Conservation (phyloP, 139 green algal species). For the Volvox reticuliferus region DNA sequence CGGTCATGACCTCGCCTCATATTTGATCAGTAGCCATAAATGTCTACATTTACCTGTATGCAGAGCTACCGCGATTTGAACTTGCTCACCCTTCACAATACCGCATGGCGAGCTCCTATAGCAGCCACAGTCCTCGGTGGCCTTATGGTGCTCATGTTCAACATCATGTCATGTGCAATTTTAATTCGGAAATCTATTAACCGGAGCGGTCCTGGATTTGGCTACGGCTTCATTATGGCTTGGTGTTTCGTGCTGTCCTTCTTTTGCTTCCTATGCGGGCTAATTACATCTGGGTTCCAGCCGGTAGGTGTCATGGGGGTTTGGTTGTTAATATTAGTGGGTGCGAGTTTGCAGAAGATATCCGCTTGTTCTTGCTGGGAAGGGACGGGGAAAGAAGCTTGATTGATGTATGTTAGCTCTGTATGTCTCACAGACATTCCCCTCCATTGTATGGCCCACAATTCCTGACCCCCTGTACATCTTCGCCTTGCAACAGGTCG, state of each 20-base stretch:
- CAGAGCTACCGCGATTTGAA: neutral
- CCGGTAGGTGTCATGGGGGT: neutral
- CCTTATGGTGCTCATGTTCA: constrained; percentile 50
- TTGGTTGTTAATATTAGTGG: constrained; percentile 37
- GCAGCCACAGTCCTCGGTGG: constrained; percentile 55
- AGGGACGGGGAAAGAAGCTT: no score
- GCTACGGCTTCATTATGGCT: constrained; percentile 69
- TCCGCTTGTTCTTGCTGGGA: neutral
- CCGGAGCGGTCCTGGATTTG: constrained; percentile 64
- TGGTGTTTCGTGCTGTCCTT: constrained; percentile 64
- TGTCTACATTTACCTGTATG: neutral
- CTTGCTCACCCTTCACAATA: constrained; percentile 1
- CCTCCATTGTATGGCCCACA: no score
- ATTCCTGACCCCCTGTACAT: no score
- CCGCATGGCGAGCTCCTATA: constrained; percentile 50
- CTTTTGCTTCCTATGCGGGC: constrained; percentile 53
- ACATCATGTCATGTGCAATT: constrained; percentile 44
- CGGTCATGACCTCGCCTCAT: neutral
- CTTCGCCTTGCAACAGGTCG: no score
- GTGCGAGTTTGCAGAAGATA: neutral
- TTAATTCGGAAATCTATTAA: constrained; percentile 60
- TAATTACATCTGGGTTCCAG: constrained; percentile 4
- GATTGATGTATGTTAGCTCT: no score
- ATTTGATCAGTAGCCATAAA: neutral
- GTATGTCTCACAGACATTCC: no score